Base-by-base conservation (phyloP, 768 basidiomycete species). In the Lactifluus rugatus region DNA sequence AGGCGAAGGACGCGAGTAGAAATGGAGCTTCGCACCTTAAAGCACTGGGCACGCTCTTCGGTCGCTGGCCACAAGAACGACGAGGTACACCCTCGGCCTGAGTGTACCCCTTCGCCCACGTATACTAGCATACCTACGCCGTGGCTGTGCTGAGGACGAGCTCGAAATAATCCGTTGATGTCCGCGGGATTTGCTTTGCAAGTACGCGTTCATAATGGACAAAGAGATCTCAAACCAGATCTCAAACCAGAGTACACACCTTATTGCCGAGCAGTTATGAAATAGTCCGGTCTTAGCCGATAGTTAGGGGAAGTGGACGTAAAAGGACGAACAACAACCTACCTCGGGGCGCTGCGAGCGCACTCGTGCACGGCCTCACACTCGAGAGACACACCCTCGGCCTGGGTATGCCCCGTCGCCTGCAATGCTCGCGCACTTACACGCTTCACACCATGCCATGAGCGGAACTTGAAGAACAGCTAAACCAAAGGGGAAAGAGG, bases 61-160 rank as follows among this genome's bases (percentile, higher is more conserved):
- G 50, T 21, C 5, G 34, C 41, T 25, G 49, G 42, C 57, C 25
- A 7, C 36, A 34, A 26, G 23, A 23, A 47, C 45, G 50, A 37
- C 19, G 14, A 47, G 3, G 26, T 11, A 19, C 45, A 52, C 49
- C 49, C 49, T 57, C 56, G 56, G 32, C 56, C 56, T 46, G 56
- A 37, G 44, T 39, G 44, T 32, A 52, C 21, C 39, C 44, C 44
- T 34, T n/a, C 37, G 16, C 41, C 57, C 31, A 14, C 37, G 14
- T 39, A 8, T 47, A 31, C 36, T 9, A 26, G 42, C 51, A 32
- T 45, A 31, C 51, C 45, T 25, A 52, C 34, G 9, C 16, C 6
- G 2, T 39, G n/a, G 26, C 51, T 25, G 31, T 26, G 45, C 42
- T 10, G 10, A 21, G 17, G 3, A 39, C 19, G 21, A 11, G 3